Evolutionary conservation across 2,329 filamentous ascomycete species (phyloP), one percentile per base, ranked within the genome.

Genomic region (Microdochium trichocladiopsis): DNA sequence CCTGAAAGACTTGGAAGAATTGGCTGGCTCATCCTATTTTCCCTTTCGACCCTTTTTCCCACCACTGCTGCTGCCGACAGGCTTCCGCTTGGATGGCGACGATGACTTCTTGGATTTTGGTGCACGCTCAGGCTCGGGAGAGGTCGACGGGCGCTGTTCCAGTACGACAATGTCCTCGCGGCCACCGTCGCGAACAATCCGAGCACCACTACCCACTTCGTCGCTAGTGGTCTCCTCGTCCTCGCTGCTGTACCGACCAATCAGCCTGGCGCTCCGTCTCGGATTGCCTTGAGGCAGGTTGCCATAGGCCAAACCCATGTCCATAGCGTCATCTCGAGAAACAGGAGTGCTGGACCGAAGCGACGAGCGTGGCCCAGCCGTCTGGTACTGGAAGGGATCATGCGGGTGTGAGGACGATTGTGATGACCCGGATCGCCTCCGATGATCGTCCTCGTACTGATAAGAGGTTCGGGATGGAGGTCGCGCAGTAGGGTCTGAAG

Each of bases 311-410:
- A 48, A 48, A 23, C 25, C 47, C 25, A 21, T n/a, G 24, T 48
- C 47, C 23, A 23, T 23, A 4, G 47, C 16, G 22, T 28, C 47
- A 14, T 25, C 68, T 57, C 69, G 69, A 47, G 69, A 57, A 48
- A 61, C 63, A 48, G 64, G 58, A 56, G 67, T 63, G 50, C 62
- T 63, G 50, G 63, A 56, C 25, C 66, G 60, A 50, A 68, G 64
- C 14, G 71, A 59, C 51, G 63, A 64, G 28, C 70, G 72, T 33
- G 75, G 61, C 12, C 72, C 75, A 22, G 66, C 68, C 3, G 73
- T 76, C 65, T 80, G 77, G 60, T 75, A 82, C 55, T 73, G 71
- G 54, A 82, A 82, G 4, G 79, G 78, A 53, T 82, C 74, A 14
- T 56, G 57, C 36, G 55, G 51, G 21, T 62, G 61, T 12, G 57